phyloP scores from a whole-genome alignment of 164 flowering plant genomes.

The Stephania cephalantha region DNA sequence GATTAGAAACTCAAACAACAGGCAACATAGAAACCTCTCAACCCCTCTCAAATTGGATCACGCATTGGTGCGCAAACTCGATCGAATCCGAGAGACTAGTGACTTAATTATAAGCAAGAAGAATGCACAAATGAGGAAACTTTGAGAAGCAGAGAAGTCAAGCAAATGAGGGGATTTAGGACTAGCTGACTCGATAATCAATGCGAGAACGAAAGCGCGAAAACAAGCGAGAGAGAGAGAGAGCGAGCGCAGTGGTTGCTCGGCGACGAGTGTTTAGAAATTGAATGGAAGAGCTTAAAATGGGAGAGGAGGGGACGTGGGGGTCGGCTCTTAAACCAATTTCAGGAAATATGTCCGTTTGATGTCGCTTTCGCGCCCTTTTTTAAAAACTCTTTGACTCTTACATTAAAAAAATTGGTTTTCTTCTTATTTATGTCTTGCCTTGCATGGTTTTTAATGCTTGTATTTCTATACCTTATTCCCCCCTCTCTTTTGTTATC shows the following conservation, averaged over 20 bases:
- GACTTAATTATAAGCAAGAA: neutral
- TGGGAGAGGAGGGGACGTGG: neutral
- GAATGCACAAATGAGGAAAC: neutral
- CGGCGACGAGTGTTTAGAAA: neutral
- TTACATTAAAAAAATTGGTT: neutral
- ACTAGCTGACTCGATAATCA: neutral
- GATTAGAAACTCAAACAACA: neutral
- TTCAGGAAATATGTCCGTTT: conserved; percentile 18
- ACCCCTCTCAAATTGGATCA: neutral
- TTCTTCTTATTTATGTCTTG: conserved; percentile 14
- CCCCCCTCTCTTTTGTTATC: neutral
- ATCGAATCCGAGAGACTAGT: neutral
- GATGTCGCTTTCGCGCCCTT: conserved; percentile 25
- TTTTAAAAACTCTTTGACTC: conserved; percentile 4
- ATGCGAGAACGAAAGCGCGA: neutral
- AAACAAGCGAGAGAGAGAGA: neutral
- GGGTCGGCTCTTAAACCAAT: conserved; percentile 16
- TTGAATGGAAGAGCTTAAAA: neutral
- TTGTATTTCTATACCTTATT: neutral
- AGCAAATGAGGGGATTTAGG: neutral
- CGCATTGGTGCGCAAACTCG: neutral
- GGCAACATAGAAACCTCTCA: neutral
- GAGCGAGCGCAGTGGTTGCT: neutral
- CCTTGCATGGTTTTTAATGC: conserved; percentile 19
- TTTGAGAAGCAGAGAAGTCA: neutral